Percentiles rank a stretch among this genome's conserved stretches.
Evolutionary conservation across 2,329 filamentous ascomycete species (phyloP).

Genomic region (Alternaria triticina): DNA sequence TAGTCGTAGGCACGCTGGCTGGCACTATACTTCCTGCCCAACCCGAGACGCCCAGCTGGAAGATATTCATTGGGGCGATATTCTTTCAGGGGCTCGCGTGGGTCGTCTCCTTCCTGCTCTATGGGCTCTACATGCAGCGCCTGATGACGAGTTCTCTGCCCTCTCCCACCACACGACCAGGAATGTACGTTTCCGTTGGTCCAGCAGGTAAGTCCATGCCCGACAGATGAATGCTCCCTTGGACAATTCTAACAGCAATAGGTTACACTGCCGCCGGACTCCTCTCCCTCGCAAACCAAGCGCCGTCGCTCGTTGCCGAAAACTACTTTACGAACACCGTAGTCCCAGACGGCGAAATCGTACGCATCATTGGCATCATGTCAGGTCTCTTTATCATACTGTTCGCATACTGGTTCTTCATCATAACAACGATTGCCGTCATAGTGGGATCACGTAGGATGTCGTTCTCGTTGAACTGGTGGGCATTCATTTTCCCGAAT

Average conservation of each 20-base stretch:
- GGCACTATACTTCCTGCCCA: conserved; percentile 46
- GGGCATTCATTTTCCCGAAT: conserved; percentile 72
- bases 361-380: conserved; percentile 53
- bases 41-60: conserved; percentile 48
- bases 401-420: conserved; percentile 60
- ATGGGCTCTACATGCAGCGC: conserved; percentile 73
- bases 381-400: conserved; percentile 56
- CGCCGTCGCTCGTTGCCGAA: conserved; percentile 43
- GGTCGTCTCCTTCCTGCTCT: conserved; percentile 70
- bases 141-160: conserved; percentile 67
- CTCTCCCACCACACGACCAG: conserved; percentile 48
- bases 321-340: conserved; percentile 43
- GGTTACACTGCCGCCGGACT: conserved; percentile 46
- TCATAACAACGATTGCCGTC: conserved; percentile 50
- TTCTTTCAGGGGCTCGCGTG: conserved; percentile 73
- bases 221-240: conserved; percentile 57
- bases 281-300: conserved; percentile 55
- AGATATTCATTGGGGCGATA: conserved; percentile 66
- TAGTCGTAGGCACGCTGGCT: conserved; percentile 50
- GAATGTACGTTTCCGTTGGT: conserved; percentile 62
- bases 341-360: conserved; percentile 45
- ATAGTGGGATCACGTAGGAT: conserved; percentile 51
- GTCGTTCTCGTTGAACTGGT: conserved; percentile 49
- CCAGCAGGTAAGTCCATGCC: conserved; percentile 45
- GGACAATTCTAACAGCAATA: conserved; percentile 64